Evolutionary conservation across 2,329 filamentous ascomycete genomes (phyloP).

Genomic region (Triangularia setosa): DNA sequence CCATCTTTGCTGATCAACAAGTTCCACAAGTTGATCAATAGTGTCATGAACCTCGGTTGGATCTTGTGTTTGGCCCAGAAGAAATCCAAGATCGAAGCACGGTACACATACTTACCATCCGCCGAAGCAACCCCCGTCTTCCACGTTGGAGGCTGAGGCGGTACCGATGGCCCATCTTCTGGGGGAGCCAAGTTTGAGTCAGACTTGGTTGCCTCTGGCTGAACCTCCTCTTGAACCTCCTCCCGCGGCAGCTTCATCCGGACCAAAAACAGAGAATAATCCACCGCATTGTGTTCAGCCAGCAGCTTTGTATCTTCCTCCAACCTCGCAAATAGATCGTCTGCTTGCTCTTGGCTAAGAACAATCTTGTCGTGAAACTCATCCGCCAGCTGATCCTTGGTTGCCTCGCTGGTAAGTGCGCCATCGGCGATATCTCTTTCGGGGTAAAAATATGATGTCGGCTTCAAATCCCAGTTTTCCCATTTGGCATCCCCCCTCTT

Average conservation of each 20-base stretch:
- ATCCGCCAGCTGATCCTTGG: conserved; percentile 63
- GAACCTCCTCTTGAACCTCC: not conserved
- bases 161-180: conserved; percentile 33
- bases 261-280: conserved; percentile 72
- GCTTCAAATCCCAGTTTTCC: conserved; percentile 74
- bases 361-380: conserved; percentile 63
- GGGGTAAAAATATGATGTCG: conserved; percentile 70
- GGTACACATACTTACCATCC: conserved; percentile 64
- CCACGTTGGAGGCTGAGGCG: conserved; percentile 48
- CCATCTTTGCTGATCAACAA: conserved; percentile 56
- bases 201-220: conserved; percentile 18
- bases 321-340: conserved; percentile 52
- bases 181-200: conserved; percentile 25
- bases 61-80: conserved; percentile 74
- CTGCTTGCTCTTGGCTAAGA: conserved; percentile 51
- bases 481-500: conserved; percentile 41
- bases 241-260: conserved; percentile 34
- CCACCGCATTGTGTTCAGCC: conserved; percentile 60
- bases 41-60: conserved; percentile 62
- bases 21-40: conserved; percentile 62
- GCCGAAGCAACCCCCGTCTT: conserved; percentile 56
- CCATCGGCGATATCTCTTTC: conserved; percentile 68
- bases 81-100: conserved; percentile 67
- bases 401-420: conserved; percentile 57
- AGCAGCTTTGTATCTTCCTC: conserved; percentile 62